These are phyloP conservation scores for Lactarius sp. DNA, from an alignment of 768 basidiomycete genomes.

Conservation along the genomic window DNA sequence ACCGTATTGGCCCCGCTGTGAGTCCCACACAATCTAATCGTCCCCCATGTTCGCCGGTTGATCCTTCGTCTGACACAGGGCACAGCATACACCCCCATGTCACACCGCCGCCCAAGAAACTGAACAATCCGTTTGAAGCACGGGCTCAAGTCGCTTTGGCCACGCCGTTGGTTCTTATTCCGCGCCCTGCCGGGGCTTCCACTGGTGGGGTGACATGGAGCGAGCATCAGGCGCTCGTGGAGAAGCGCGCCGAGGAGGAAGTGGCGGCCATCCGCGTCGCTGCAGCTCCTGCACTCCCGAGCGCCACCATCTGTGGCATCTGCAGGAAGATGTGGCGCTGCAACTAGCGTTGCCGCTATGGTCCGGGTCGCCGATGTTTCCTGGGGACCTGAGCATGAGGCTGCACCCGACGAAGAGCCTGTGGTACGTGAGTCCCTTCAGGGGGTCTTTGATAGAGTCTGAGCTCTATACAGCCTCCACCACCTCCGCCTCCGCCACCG, in stretches of 20 bases:
- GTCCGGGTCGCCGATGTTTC: not conserved
- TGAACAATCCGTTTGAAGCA: slow-evolving; percentile 77
- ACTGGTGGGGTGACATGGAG: slow-evolving; percentile 89
- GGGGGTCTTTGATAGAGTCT: not conserved
- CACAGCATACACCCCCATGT: slow-evolving; percentile 85
- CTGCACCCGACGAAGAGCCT: slow-evolving; percentile 5
- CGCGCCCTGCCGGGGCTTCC: slow-evolving; percentile 32
- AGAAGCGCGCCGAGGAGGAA: slow-evolving; percentile 80
- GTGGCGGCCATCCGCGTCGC: slow-evolving; percentile 51
- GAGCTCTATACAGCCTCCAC: slow-evolving; percentile 32
- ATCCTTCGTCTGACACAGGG: slow-evolving; percentile 45
- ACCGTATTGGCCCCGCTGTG: slow-evolving; percentile 72
- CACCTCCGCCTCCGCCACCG: slow-evolving; percentile 31
- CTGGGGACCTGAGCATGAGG: slow-evolving; percentile 14
- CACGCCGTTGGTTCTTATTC: slow-evolving; percentile 32
- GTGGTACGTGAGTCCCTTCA: slow-evolving; percentile 7
- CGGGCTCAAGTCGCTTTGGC: slow-evolving; percentile 24
- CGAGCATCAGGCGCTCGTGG: slow-evolving; percentile 87
- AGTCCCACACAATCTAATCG: not conserved
- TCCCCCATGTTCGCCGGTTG: not conserved
- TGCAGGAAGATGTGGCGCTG: slow-evolving; percentile 9
- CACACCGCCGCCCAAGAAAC: slow-evolving; percentile 74
- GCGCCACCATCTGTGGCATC: slow-evolving; percentile 15
- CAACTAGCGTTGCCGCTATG: not conserved
- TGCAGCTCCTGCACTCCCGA: slow-evolving; percentile 17